phyloP scores from a whole-genome alignment of 495 filamentous ascomycete species.

The Venustampulla echinocandica region DNA sequence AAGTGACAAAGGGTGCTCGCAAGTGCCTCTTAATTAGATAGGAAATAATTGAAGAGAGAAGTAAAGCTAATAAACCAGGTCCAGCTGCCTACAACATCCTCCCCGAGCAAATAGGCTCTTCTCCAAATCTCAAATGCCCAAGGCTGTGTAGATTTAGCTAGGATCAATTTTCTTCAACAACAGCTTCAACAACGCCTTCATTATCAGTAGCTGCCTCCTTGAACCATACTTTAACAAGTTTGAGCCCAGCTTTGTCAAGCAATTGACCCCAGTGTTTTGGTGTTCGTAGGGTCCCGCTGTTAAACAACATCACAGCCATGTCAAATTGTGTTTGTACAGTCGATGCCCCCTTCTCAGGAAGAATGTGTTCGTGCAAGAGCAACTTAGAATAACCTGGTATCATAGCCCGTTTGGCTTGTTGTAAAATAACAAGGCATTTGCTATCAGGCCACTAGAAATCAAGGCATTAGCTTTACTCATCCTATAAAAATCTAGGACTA shows the following conservation, averaged over 20 bases:
- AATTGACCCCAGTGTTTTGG: constrained; percentile 13
- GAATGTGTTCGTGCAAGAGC: constrained; percentile 13
- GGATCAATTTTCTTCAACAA: constrained; percentile 1
- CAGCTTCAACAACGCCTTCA: constrained; percentile 25
- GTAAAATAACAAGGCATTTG: constrained; percentile 33
- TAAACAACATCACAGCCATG: constrained; percentile 6
- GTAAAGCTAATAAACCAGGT: background rate
- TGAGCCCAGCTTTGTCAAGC: constrained; percentile 12
- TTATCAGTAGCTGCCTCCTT: background rate
- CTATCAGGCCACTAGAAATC: constrained; percentile 25
- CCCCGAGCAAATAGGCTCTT: background rate
- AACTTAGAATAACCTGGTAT: constrained; percentile 12
- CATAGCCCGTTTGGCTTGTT: constrained; percentile 11
- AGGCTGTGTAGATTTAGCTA: background rate
- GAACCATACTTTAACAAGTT: constrained; percentile 17
- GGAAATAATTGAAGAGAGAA: background rate
- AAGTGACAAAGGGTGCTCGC: background rate
- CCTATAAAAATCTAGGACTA: background rate
- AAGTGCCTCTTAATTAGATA: background rate
- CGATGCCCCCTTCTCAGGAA: constrained; percentile 3
- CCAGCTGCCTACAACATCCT: background rate
- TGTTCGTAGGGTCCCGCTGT: constrained; percentile 8
- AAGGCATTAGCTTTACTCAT: background rate
- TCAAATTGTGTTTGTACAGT: constrained; percentile 1
- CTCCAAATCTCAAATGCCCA: background rate